Percentiles rank a stretch among this genome's conserved stretches.
phyloP scores from a whole-genome alignment of 306 rosid species.

The Astragalus glycyphyllos region DNA sequence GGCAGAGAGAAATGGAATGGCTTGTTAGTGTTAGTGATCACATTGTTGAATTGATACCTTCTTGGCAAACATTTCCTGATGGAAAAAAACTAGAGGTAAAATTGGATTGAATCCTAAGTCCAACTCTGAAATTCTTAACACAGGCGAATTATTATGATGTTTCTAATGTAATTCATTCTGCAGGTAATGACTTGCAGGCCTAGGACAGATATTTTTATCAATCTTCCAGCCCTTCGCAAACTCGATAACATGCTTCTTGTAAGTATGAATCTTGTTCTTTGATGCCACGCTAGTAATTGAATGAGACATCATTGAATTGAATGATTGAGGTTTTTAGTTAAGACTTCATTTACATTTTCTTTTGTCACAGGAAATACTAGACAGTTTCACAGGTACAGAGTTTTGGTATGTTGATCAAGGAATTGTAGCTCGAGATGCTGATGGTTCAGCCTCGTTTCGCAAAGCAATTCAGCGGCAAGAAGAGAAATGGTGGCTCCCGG shows the following conservation, averaged over 20 bases:
- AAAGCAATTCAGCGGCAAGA: constrained; percentile 81
- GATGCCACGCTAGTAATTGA: neutral
- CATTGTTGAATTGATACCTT: constrained; percentile 82
- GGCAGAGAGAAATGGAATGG: constrained; percentile 92
- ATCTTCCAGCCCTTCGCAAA: constrained; percentile 94
- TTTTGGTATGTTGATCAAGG: constrained; percentile 99
- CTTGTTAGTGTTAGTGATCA: constrained; percentile 84
- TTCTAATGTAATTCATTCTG: constrained; percentile 51
- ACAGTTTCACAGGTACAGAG: constrained; percentile 65
- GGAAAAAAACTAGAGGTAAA: constrained; percentile 90
- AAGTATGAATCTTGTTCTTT: constrained; percentile 45
- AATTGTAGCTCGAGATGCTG: constrained; percentile 68
- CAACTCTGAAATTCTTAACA: constrained; percentile 7
- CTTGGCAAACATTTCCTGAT: constrained; percentile 92
- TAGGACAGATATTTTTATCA: constrained; percentile 83
- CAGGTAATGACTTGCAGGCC: constrained; percentile 99
- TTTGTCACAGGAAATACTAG: constrained; percentile 71
- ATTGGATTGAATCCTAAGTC: constrained; percentile 6
- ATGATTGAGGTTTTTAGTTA: constrained; percentile 7
- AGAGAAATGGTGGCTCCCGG: constrained; percentile 99
- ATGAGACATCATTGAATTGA: neutral
- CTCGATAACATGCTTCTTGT: constrained; percentile 95
- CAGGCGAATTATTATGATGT: constrained; percentile 41
- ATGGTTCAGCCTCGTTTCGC: constrained; percentile 84
- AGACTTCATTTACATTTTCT: neutral